A percentile compares a stretch with the other conserved stretches of the same genome.
Evolutionary conservation across 345 rosid species (phyloP).

Genomic region (Lumnitzera littorea): DNA sequence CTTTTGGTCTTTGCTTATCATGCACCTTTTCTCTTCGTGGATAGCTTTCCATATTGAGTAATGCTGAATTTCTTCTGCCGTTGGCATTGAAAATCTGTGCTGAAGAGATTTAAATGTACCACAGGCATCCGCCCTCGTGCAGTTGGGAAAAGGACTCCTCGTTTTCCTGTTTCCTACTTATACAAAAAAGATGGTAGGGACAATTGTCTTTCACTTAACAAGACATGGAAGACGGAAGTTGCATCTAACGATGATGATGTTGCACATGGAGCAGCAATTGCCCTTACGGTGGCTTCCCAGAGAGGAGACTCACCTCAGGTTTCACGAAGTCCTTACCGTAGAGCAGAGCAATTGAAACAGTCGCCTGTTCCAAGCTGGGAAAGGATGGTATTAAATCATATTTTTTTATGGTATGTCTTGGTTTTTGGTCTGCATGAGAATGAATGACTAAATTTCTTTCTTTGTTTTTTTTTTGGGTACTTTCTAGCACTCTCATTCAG

Average conservation of each 20-base stretch:
- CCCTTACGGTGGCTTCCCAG: conserved; percentile 59
- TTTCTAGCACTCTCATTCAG: conserved; percentile 33
- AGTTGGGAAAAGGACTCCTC: conserved; percentile 95
- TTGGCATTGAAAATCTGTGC: not conserved
- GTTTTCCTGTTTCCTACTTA: conserved; percentile 63
- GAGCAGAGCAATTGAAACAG: conserved; percentile 31
- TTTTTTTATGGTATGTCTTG: conserved; percentile 4
- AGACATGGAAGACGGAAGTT: conserved; percentile 38
- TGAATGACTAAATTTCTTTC: conserved; percentile 5
- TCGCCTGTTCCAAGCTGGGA: conserved; percentile 60
- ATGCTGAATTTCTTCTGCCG: not conserved
- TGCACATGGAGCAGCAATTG: conserved; percentile 65
- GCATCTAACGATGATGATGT: conserved; percentile 53
- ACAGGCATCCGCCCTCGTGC: conserved; percentile 70
- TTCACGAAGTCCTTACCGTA: conserved; percentile 35
- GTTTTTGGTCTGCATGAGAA: not conserved
- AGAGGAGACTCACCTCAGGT: conserved; percentile 60
- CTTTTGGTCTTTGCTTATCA: too few species aligned
- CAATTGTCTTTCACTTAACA: conserved; percentile 32
- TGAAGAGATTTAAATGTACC: conserved; percentile 18
- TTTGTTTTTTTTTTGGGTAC: conserved; percentile 5
- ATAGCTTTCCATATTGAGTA: too few species aligned
- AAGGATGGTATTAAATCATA: conserved; percentile 43
- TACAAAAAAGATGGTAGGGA: conserved; percentile 41
- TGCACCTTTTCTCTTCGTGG: too few species aligned